Percentiles rank a stretch among this genome's conserved stretches.
Conservation (phyloP, 129 eudicot species). For the carrot (Daucus carota) region DNA sequence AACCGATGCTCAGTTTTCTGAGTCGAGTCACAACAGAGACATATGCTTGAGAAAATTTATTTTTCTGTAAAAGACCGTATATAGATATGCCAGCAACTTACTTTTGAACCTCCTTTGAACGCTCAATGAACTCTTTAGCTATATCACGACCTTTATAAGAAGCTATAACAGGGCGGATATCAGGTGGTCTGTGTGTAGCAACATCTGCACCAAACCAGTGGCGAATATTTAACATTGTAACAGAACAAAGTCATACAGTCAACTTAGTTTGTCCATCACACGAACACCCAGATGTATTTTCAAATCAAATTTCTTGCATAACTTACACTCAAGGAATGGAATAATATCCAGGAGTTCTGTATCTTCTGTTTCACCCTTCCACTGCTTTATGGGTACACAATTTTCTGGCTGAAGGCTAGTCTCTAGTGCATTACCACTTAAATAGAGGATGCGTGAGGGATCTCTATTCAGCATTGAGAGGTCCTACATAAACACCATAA, state of each 20-base stretch:
- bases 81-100: slow-evolving; percentile 6
- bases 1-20: not conserved
- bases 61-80: too few relatives aligned
- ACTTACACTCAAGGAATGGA: slow-evolving; percentile 85
- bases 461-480: slow-evolving; percentile 81
- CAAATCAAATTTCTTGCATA: not conserved
- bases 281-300: not conserved
- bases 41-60: not conserved
- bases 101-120: slow-evolving; percentile 67
- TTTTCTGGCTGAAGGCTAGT: slow-evolving; percentile 78
- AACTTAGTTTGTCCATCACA: not conserved
- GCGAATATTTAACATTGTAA: slow-evolving; percentile 6
- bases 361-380: slow-evolving; percentile 77
- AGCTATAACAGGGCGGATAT: slow-evolving; percentile 73
- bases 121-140: slow-evolving; percentile 80
- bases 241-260: not conserved
- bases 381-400: slow-evolving; percentile 62
- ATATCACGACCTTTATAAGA: slow-evolving; percentile 81
- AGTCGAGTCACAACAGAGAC: not conserved
- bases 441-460: slow-evolving; percentile 63
- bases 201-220: slow-evolving; percentile 48
- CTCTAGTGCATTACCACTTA: slow-evolving; percentile 88
- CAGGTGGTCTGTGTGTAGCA: slow-evolving; percentile 65
- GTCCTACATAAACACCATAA: slow-evolving; percentile 46
- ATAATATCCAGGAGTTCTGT: slow-evolving; percentile 76